These are phyloP conservation scores for Arxiozyma telluris DNA, from an alignment of 1,139 yeast genomes.

Conservation along the genomic window DNA sequence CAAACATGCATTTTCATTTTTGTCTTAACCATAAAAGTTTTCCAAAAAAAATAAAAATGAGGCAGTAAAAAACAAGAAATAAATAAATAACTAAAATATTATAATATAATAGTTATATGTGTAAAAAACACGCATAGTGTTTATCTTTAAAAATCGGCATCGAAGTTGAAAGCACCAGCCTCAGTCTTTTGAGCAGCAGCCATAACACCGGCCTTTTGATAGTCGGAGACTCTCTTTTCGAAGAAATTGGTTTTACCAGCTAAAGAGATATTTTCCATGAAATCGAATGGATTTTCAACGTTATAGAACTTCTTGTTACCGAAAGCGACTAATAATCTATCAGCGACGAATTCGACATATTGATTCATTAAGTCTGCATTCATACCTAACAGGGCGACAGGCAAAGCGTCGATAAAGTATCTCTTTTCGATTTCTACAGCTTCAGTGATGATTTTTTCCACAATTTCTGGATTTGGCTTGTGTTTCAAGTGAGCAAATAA, in stretches of 20 bases:
- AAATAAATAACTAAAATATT: no score
- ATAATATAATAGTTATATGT: no score
- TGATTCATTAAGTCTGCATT: conserved; percentile 90
- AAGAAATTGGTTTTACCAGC: conserved; percentile 99
- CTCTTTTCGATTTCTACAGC: conserved; percentile 93
- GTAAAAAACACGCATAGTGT: no score
- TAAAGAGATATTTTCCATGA: conserved; percentile 96
- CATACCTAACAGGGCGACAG: conserved; percentile 90
- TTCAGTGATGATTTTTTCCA: conserved; percentile 81
- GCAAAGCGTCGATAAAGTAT: conserved; percentile 92
- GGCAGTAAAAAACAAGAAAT: no score
- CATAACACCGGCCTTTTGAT: conserved; percentile 99
- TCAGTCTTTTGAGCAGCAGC: conserved; percentile 41
- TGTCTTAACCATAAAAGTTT: no score
- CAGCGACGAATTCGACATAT: conserved; percentile 96
- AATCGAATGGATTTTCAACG: conserved; percentile 90
- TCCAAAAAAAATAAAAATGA: no score
- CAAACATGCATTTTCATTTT: no score
- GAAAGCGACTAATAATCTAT: conserved; percentile 78
- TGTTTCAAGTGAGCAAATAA: conserved; percentile 85
- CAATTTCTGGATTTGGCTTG: conserved; percentile 72
- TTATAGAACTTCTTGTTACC: conserved; percentile 87
- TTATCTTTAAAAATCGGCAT: conserved; percentile 46
- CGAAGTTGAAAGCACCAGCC: conserved; percentile 41
- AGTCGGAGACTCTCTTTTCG: conserved; percentile 97